Conservation (phyloP, 1,139 yeast genomes). For the Suhomyces bribrorum region DNA sequence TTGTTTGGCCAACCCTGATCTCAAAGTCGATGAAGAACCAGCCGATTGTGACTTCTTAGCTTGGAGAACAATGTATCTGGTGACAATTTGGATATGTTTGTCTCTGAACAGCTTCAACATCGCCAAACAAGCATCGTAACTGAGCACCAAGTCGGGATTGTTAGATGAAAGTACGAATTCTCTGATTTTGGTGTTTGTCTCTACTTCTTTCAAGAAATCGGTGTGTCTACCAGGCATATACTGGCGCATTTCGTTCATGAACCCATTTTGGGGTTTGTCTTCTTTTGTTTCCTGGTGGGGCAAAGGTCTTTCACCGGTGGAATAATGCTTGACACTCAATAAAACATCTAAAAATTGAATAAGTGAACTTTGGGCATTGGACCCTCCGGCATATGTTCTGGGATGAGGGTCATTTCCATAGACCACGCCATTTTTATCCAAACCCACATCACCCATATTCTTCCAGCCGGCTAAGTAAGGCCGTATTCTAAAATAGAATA, state of each 20-base stretch:
- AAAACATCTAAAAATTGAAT: constrained; percentile 84
- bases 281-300: constrained; percentile 26
- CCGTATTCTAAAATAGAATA: constrained; percentile 80
- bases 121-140: constrained; percentile 89
- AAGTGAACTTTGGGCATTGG: constrained; percentile 89
- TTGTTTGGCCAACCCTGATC: constrained; percentile 61
- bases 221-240: constrained; percentile 91
- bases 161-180: constrained; percentile 56
- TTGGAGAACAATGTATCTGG: constrained; percentile 80
- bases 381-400: constrained; percentile 79
- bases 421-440: constrained; percentile 69
- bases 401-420: constrained; percentile 69
- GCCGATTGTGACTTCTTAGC: constrained; percentile 56
- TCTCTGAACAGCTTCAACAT: constrained; percentile 88
- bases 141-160: constrained; percentile 58
- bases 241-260: constrained; percentile 77
- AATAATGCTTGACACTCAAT: constrained; percentile 72
- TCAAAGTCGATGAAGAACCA: constrained; percentile 56
- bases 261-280: constrained; percentile 46
- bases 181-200: constrained; percentile 58
- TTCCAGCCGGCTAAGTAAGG: constrained; percentile 95
- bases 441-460: constrained; percentile 85
- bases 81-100: constrained; percentile 89
- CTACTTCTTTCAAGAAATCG: constrained; percentile 63
- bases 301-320: constrained; percentile 64